These are phyloP conservation scores for Silene vulgaris DNA, from an alignment of 179 eudicot genomes.

Conservation along the genomic window DNA sequence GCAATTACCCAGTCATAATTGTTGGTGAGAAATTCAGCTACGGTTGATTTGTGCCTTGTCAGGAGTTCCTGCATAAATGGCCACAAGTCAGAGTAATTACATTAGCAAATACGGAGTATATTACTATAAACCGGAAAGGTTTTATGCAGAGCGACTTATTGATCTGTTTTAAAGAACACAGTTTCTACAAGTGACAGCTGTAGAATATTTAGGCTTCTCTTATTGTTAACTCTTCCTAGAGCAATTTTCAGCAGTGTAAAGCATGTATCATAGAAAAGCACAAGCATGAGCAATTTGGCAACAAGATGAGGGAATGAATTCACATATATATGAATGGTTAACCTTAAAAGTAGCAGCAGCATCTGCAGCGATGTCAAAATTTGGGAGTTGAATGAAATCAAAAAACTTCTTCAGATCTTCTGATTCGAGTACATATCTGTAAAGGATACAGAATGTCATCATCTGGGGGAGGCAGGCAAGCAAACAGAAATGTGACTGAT, in stretches of 20 bases:
- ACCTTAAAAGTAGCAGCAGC: constrained; percentile 99
- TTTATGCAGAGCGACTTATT: not conserved
- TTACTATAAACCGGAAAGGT: not conserved
- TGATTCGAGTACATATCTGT: constrained; percentile 82
- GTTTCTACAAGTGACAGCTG: too few species aligned
- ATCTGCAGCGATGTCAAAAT: constrained; percentile 55
- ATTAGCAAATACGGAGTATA: not conserved
- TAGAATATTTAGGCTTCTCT: too few species aligned
- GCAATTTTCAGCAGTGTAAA: not conserved
- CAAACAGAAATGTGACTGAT: not conserved
- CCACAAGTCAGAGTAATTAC: not conserved
- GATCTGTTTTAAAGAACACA: not conserved
- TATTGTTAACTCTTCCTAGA: too few species aligned
- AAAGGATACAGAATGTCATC: constrained; percentile 15
- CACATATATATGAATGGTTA: constrained; percentile 14
- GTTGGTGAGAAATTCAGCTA: constrained; percentile 80
- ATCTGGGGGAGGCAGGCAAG: not conserved
- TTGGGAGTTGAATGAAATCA: constrained; percentile 82
- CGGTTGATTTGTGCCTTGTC: constrained; percentile 96
- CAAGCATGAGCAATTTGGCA: not conserved
- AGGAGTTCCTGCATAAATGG: constrained; percentile 64
- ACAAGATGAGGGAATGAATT: constrained; percentile 1
- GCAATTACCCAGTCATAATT: constrained; percentile 85
- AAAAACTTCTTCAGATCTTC: constrained; percentile 85
- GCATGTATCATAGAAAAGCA: not conserved